phyloP scores from a whole-genome alignment of 768 basidiomycete genomes.

The Mycena alexandri region DNA sequence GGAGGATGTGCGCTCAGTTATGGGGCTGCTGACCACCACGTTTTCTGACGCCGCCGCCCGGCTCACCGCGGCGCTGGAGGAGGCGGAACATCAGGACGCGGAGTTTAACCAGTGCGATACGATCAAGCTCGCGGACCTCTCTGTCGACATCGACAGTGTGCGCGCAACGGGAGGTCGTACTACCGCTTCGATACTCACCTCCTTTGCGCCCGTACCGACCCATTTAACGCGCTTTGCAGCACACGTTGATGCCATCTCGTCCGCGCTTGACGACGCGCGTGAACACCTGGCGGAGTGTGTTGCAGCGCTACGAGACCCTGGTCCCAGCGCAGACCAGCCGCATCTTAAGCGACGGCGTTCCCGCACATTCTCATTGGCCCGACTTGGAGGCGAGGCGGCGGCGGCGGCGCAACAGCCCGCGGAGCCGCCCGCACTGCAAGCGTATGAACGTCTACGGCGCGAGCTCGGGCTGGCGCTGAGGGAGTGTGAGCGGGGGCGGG shows the following conservation, averaged over 20 bases:
- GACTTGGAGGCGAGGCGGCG: background rate
- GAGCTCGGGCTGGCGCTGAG: conserved; percentile 84
- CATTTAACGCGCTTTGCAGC: conserved; percentile 77
- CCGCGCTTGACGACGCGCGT: conserved; percentile 78
- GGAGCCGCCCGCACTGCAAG: conserved; percentile 68
- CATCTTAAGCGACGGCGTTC: conserved; percentile 36
- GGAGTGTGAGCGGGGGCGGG: conserved; percentile 86
- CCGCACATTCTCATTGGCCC: conserved; percentile 30
- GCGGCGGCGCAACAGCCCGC: conserved; percentile 31
- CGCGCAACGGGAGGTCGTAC: conserved; percentile 39
- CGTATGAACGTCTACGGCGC: conserved; percentile 81
- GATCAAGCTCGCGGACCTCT: conserved; percentile 10
- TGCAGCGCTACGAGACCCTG: conserved; percentile 61
- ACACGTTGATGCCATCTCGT: conserved; percentile 78
- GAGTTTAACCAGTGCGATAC: conserved; percentile 65
- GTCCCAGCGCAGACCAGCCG: conserved; percentile 38
- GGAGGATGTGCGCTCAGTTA: conserved; percentile 86
- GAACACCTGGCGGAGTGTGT: conserved; percentile 77
- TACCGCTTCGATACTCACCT: conserved; percentile 41
- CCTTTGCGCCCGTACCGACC: conserved; percentile 83
- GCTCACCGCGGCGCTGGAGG: conserved; percentile 73
- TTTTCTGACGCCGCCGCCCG: conserved; percentile 74
- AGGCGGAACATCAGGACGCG: conserved; percentile 65
- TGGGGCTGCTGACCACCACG: conserved; percentile 75
- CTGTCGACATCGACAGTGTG: conserved; percentile 27